Evolutionary conservation across 306 rosid genomes (phyloP).

Genomic region (Albizia julibrissin): DNA sequence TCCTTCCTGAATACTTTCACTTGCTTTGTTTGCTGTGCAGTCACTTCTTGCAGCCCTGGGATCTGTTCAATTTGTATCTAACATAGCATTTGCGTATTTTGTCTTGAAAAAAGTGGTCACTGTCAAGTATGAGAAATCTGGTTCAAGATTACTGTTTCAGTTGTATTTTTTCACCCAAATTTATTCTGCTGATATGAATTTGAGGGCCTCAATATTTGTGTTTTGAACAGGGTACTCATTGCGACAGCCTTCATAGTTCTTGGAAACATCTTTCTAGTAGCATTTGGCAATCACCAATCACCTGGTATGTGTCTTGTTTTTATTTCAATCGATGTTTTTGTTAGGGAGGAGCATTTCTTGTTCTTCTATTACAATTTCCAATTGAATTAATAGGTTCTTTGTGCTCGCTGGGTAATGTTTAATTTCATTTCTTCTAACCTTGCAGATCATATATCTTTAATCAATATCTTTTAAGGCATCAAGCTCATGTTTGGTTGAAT

Average conservation of each 20-base stretch:
- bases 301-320: constrained; percentile 61
- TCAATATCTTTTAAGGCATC: neutral
- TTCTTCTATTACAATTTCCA: constrained; percentile 3
- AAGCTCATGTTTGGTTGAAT: constrained; percentile 33
- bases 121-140: constrained; percentile 60
- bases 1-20: neutral
- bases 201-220: constrained; percentile 12
- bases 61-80: constrained; percentile 94
- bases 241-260: constrained; percentile 96
- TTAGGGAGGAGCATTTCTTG: constrained; percentile 1
- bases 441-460: neutral
- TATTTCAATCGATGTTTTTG: constrained; percentile 14
- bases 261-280: constrained; percentile 87
- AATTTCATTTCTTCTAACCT: neutral
- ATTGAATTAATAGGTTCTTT: constrained; percentile 18
- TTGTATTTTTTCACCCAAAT: neutral
- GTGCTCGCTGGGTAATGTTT: constrained; percentile 6
- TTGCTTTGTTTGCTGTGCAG: constrained; percentile 48
- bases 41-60: constrained; percentile 99
- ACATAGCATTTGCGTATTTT: constrained; percentile 94
- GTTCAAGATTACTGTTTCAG: constrained; percentile 25
- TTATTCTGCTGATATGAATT: constrained; percentile 12
- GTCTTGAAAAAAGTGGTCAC: constrained; percentile 91
- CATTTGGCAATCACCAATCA: constrained; percentile 98
- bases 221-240: constrained; percentile 73